A percentile compares a stretch with the other conserved stretches of the same genome.
These are phyloP conservation scores for Lactarius tabidus DNA, from an alignment of 768 basidiomycete species.

Conservation along the genomic window DNA sequence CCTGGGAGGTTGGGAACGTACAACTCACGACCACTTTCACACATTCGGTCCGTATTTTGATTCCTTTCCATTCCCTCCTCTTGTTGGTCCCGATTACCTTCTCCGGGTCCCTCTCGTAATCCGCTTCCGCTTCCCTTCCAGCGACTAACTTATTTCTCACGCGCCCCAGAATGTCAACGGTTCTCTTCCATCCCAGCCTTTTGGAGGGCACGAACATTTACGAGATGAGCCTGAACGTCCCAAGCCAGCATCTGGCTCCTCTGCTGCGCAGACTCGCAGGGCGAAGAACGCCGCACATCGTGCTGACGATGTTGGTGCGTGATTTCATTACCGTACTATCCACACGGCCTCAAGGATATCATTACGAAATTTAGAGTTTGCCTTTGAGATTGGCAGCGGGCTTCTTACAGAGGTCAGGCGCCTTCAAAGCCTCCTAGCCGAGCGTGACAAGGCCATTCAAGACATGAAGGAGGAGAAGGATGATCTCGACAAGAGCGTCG, in stretches of 20 bases:
- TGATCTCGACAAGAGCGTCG: conserved; percentile 74
- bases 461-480: conserved; percentile 92
- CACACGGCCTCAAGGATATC: neutral
- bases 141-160: conserved; percentile 15
- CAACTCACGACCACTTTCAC: conserved; percentile 68
- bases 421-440: conserved; percentile 83
- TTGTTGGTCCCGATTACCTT: conserved; percentile 26
- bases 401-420: conserved; percentile 88
- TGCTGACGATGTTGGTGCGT: conserved; percentile 83
- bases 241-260: conserved; percentile 56
- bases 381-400: conserved; percentile 95
- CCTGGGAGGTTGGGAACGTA: conserved; percentile 79
- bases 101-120: conserved; percentile 8
- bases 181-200: conserved; percentile 29
- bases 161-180: conserved; percentile 28
- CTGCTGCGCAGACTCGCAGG: conserved; percentile 80
- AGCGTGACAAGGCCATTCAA: conserved; percentile 89
- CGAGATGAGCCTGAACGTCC: conserved; percentile 60
- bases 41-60: conserved; percentile 47
- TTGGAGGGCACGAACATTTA: conserved; percentile 42
- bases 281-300: conserved; percentile 91
- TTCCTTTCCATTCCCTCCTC: conserved; percentile 1
- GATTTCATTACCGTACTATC: neutral
- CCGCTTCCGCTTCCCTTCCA: conserved; percentile 16
- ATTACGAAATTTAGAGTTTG: conserved; percentile 65